Evolutionary conservation across 495 filamentous ascomycete species (phyloP).

Genomic region (Jackrogersella minutella): DNA sequence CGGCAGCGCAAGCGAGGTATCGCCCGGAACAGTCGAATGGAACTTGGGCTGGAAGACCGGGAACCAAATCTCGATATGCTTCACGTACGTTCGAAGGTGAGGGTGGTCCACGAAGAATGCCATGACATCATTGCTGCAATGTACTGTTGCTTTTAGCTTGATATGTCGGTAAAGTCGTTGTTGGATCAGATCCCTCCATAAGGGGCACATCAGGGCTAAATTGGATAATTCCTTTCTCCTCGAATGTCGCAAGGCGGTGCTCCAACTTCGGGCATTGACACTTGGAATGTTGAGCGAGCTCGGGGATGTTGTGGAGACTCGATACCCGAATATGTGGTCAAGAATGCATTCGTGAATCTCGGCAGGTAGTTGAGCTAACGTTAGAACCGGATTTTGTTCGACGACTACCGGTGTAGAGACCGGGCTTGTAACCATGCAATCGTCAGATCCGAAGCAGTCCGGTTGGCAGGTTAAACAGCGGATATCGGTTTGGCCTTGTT

Average conservation of each 20-base stretch:
- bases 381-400: slow-evolving; percentile 43
- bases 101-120: slow-evolving; percentile 65
- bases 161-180: slow-evolving; percentile 75
- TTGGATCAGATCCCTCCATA: slow-evolving; percentile 72
- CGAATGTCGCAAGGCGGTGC: slow-evolving; percentile 70
- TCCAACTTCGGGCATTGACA: slow-evolving; percentile 65
- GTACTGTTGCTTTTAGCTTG: slow-evolving; percentile 74
- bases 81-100: slow-evolving; percentile 68
- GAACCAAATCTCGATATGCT: slow-evolving; percentile 77
- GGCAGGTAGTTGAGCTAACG: slow-evolving; percentile 66
- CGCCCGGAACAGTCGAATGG: slow-evolving; percentile 44
- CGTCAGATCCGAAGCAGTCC: slow-evolving; percentile 37
- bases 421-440: slow-evolving; percentile 32
- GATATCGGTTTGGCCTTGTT: slow-evolving; percentile 53
- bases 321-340: slow-evolving; percentile 72
- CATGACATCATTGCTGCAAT: slow-evolving; percentile 61
- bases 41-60: slow-evolving; percentile 70
- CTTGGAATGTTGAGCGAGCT: slow-evolving; percentile 54
- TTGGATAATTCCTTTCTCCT: slow-evolving; percentile 71
- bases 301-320: slow-evolving; percentile 64
- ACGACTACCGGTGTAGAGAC: slow-evolving; percentile 31
- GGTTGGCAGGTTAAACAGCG: slow-evolving; percentile 51
- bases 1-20: slow-evolving; percentile 53
- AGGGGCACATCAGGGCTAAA: slow-evolving; percentile 65
- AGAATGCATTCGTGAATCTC: slow-evolving; percentile 78